These are phyloP conservation scores for Ceratocystis papillata DNA, from an alignment of 2,329 filamentous ascomycete genomes.

Conservation along the genomic window DNA sequence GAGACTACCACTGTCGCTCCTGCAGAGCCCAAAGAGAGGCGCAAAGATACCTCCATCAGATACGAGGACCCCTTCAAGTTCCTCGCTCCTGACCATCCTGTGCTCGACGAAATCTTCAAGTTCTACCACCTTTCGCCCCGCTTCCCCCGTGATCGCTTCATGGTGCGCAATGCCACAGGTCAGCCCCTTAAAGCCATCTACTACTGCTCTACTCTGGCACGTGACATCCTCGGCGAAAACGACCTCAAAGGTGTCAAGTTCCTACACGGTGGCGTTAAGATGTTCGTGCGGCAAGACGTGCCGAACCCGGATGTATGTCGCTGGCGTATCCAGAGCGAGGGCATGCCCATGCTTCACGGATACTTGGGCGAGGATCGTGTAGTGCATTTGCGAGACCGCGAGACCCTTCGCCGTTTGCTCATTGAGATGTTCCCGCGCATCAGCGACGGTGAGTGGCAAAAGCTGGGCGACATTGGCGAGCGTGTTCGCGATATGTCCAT, in stretches of 20 bases:
- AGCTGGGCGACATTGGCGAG: constrained; percentile 79
- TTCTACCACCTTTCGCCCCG: constrained; percentile 78
- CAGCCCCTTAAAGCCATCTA: constrained; percentile 91
- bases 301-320: constrained; percentile 76
- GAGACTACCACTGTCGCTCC: constrained; percentile 10
- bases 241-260: constrained; percentile 89
- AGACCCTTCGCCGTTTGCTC: constrained; percentile 70
- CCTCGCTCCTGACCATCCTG: constrained; percentile 59
- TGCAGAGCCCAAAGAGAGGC: constrained; percentile 19
- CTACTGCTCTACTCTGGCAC: constrained; percentile 77
- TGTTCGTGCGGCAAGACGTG: constrained; percentile 97
- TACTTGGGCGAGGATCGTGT: constrained; percentile 74
- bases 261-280: constrained; percentile 92
- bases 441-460: constrained; percentile 58
- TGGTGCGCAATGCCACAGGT: constrained; percentile 87
- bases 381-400: constrained; percentile 62
- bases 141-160: constrained; percentile 84
- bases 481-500: constrained; percentile 67
- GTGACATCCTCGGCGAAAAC: constrained; percentile 76
- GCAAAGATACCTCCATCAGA: constrained; percentile 39
- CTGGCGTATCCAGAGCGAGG: constrained; percentile 94
- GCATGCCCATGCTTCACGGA: constrained; percentile 78
- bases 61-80: constrained; percentile 91
- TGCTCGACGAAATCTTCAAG: constrained; percentile 62
- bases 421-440: constrained; percentile 97